These are phyloP conservation scores for Endoconidiophora polonica DNA, from an alignment of 2,329 filamentous ascomycete species.

Conservation along the genomic window DNA sequence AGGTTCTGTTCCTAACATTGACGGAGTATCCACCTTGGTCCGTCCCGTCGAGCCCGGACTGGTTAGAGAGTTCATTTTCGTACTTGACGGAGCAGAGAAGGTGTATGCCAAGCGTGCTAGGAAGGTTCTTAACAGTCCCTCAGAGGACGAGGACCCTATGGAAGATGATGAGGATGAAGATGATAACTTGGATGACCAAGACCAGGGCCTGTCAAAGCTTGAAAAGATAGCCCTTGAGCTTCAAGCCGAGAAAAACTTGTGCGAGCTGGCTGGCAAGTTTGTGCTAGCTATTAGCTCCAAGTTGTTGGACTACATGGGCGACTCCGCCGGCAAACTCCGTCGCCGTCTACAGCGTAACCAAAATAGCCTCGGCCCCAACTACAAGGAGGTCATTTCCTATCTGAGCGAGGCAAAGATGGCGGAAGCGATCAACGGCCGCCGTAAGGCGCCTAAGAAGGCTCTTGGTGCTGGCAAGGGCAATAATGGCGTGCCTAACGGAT, in stretches of 20 bases:
- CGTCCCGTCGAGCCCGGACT: conserved; percentile 48
- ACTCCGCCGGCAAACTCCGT: conserved; percentile 45
- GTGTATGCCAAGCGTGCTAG: conserved; percentile 55
- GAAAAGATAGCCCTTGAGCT: conserved; percentile 49
- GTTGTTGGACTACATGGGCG: conserved; percentile 50
- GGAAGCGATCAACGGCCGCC: conserved; percentile 23
- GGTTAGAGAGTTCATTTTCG: conserved; percentile 53
- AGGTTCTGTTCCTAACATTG: conserved; percentile 16
- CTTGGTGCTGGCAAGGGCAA: conserved; percentile 17
- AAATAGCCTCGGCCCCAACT: conserved; percentile 64
- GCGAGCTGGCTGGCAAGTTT: conserved; percentile 69
- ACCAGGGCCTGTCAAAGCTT: conserved; percentile 28
- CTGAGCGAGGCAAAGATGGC: conserved; percentile 52
- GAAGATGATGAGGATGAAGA: conserved; percentile 40
- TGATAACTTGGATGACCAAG: conserved; percentile 36
- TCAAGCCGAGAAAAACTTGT: conserved; percentile 69
- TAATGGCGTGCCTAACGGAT: conserved; percentile 8
- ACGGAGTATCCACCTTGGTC: conserved; percentile 40
- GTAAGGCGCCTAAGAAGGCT: conserved; percentile 16
- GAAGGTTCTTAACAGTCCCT: conserved; percentile 44
- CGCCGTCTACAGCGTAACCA: conserved; percentile 65
- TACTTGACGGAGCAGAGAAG: conserved; percentile 64
- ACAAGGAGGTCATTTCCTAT: conserved; percentile 66
- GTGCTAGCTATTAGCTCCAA: conserved; percentile 64
- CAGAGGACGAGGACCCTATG: conserved; percentile 57